Conservation (phyloP, 148 eudicot species). For the Camellia granthamiana region DNA sequence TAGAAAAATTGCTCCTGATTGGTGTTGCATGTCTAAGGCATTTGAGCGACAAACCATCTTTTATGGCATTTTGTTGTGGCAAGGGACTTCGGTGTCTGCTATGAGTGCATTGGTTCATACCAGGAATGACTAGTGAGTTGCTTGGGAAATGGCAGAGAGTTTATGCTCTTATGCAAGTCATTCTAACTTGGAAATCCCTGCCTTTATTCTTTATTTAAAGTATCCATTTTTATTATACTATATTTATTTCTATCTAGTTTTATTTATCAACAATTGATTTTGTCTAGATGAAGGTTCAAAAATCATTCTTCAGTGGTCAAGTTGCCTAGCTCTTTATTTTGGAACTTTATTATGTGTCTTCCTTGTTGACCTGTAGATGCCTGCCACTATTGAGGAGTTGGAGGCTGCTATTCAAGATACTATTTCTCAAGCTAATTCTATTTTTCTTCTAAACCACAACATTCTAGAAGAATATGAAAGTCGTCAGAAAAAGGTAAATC, state of each 20-base stretch:
- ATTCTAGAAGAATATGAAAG: constrained; percentile 83
- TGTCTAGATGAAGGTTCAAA: background rate
- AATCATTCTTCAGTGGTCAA: background rate
- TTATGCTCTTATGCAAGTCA: background rate
- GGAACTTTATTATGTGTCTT: background rate
- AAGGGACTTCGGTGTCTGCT: background rate
- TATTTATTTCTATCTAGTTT: background rate
- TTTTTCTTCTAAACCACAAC: constrained; percentile 73
- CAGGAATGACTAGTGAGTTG: background rate
- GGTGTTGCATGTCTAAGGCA: background rate
- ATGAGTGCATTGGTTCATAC: background rate
- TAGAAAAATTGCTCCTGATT: background rate
- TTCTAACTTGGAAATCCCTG: background rate
- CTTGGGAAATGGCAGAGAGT: background rate
- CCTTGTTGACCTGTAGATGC: constrained; percentile 61
- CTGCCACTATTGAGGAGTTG: constrained; percentile 83
- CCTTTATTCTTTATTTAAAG: background rate
- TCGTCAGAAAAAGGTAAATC: constrained; percentile 65
- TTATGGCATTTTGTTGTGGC: background rate
- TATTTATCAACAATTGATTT: background rate
- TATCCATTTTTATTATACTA: background rate
- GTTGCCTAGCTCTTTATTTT: background rate
- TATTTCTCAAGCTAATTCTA: constrained; percentile 67
- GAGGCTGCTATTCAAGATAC: constrained; percentile 85
- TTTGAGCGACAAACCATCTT: background rate